Evolutionary conservation across 2,329 filamentous ascomycete species (phyloP).

Genomic region (Aspergillus jensenii): DNA sequence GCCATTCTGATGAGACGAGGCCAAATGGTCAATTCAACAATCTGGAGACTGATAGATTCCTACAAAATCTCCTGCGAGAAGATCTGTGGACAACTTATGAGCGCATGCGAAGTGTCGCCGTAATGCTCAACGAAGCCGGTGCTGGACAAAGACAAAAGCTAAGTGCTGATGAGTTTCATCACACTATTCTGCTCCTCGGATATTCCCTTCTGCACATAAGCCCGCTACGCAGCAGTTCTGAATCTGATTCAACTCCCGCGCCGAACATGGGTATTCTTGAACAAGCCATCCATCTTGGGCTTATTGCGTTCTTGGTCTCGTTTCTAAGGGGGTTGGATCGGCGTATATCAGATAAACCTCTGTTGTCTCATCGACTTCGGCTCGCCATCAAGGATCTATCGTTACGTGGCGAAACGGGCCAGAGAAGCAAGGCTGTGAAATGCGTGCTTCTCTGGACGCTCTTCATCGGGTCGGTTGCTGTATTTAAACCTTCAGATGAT

Average conservation of each 20-base stretch:
- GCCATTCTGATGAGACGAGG: background rate
- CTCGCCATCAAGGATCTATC: background rate
- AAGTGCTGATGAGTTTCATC: background rate
- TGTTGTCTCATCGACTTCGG: background rate
- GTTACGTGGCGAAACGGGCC: background rate
- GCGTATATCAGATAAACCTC: constrained; percentile 1
- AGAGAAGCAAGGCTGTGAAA: background rate
- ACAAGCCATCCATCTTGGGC: background rate
- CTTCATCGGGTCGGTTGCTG: background rate
- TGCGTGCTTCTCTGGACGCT: background rate
- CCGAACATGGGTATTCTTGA: background rate
- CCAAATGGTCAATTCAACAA: too few species aligned
- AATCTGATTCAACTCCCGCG: too few species aligned
- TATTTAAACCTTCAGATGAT: constrained; percentile 1
- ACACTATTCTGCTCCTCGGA: background rate
- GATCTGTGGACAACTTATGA: background rate
- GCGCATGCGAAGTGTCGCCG: background rate
- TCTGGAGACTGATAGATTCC: background rate
- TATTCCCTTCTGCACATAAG: background rate
- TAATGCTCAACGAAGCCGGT: background rate
- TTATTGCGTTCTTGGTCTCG: constrained; percentile 2
- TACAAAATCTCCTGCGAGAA: background rate
- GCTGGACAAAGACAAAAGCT: background rate
- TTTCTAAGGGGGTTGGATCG: constrained; percentile 1
- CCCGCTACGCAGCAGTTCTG: background rate